Conservation (phyloP, 176 grass and related monocot genomes). For the Oryza glaberrima region DNA sequence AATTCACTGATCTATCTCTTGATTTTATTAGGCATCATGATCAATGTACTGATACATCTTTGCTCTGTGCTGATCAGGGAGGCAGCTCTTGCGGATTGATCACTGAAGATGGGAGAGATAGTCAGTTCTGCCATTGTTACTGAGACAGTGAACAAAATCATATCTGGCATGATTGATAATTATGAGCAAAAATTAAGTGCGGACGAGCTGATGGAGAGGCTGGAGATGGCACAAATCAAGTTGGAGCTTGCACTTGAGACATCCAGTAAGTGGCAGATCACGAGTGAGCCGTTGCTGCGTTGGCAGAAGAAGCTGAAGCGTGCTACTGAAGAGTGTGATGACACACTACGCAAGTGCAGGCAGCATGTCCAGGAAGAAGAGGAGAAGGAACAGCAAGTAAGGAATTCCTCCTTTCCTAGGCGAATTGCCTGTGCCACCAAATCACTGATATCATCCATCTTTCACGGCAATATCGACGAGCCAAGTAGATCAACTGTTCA, state of each 20-base stretch:
- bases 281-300: background rate
- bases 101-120: background rate
- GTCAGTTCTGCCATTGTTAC: background rate
- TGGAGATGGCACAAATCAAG: constrained; percentile 8
- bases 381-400: background rate
- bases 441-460: background rate
- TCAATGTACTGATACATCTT: background rate
- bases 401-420: too few species aligned
- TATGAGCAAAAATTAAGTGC: background rate
- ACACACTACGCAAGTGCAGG: constrained; percentile 1
- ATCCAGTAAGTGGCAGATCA: background rate
- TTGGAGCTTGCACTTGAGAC: background rate
- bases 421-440: background rate
- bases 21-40: background rate
- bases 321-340: constrained; percentile 11
- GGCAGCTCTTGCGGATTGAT: background rate
- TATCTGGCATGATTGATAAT: background rate
- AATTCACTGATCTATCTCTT: background rate
- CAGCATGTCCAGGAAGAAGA: background rate
- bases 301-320: background rate
- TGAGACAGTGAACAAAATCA: background rate
- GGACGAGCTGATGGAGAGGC: background rate
- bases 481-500: background rate
- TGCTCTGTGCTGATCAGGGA: background rate
- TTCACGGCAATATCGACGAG: too few species aligned